Conservation (phyloP, 257 asterid species). For the Solanum clarkiae region DNA sequence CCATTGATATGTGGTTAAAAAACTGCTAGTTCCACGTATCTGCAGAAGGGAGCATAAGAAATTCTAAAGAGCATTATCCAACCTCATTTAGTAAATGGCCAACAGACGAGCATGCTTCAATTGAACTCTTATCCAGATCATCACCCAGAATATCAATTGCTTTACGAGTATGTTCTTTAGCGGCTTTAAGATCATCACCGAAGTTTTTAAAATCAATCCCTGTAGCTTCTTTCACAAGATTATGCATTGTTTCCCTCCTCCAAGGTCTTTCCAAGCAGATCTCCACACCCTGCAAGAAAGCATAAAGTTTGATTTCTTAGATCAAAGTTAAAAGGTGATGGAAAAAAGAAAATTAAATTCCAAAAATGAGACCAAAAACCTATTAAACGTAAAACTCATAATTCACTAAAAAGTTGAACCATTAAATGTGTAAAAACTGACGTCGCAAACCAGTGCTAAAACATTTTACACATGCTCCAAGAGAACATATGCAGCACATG, state of each 20-base stretch:
- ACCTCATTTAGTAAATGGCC: conserved; percentile 92
- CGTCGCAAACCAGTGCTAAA: neutral
- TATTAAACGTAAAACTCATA: neutral
- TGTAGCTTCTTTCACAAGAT: conserved; percentile 83
- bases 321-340: neutral
- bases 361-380: neutral
- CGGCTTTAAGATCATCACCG: conserved; percentile 48
- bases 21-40: neutral
- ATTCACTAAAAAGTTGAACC: neutral
- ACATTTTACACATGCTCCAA: neutral
- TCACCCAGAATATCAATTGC: conserved; percentile 24
- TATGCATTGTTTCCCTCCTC: conserved; percentile 97
- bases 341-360: neutral
- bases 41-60: neutral
- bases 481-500: neutral
- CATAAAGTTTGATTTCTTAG: neutral
- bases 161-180: conserved; percentile 46
- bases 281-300: conserved; percentile 53
- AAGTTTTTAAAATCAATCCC: conserved; percentile 62
- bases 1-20: neutral
- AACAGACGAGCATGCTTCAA: conserved; percentile 68
- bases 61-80: neutral
- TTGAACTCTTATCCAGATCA: conserved; percentile 25
- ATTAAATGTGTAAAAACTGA: neutral
- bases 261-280: conserved; percentile 91